Evolutionary conservation across 108 stramenopile species (phyloP), one percentile per base, ranked within the genome.

Genomic region (Phaeodactylum tricornutum): DNA sequence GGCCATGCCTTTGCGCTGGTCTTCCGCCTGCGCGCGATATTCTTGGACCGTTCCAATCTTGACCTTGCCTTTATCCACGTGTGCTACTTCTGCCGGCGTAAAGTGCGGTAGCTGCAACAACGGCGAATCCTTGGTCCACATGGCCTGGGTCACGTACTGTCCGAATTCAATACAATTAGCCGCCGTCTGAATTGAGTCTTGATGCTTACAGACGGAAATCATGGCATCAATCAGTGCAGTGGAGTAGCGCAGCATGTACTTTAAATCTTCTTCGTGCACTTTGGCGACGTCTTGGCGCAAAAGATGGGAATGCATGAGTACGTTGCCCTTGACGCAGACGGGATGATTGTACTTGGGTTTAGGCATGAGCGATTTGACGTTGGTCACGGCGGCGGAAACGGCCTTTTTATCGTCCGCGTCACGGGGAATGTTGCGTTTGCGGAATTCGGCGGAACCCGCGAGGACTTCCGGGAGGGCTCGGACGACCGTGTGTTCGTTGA

Each of bases 91-190:
- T 43, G 57, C 70, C 5, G 64, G 47, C 17, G 85, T 88, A 44
- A 96, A 85, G 58, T 98, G 88, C 5, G 95, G 94, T 20, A 98
- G 63, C 63, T 98, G 94, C 47, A 84, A 47, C 36, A 96, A 55
- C 4, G 81, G 47, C 28, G 71, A 72, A 62, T 93, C 90, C 59
- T 85, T 90, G 39, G 74, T 52, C 93, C 89, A 95, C 61, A 94
- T 69, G 26, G 82, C 95, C 66, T 98, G 97, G 9, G 85, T 74
- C 11, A 98, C 44, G 45, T 70, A 75, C 60, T 98, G 97, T 43
- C 87, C 81, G 58, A 95, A 95, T 47, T 83, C 70, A 58, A 98
- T 86, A 47, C 90, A 89, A 50, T 74, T 77, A 30, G 83, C 46
- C 21, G 94, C 86, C 3, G 97, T 79, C 42, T 73, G 55, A 9